Evolutionary conservation across 495 filamentous ascomycete genomes (phyloP).

Genomic region (Parathielavia appendiculata): DNA sequence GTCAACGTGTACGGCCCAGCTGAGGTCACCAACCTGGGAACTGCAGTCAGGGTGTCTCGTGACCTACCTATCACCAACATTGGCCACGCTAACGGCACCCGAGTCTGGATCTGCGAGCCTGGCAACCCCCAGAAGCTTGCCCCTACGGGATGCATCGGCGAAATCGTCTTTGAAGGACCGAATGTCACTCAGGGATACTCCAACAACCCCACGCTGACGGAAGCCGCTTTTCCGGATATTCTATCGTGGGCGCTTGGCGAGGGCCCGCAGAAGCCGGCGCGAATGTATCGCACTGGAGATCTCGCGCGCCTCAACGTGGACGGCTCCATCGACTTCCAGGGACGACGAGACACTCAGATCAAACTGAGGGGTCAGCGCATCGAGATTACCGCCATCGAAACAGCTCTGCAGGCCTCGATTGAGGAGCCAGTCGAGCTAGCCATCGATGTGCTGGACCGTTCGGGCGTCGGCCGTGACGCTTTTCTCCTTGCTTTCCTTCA

Average conservation of each 20-base stretch:
- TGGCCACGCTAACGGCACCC: conserved; percentile 5
- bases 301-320: conserved; percentile 49
- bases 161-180: conserved; percentile 10
- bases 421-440: conserved; percentile 2
- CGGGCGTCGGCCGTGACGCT: not conserved
- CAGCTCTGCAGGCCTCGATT: conserved; percentile 33
- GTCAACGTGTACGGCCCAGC: conserved; percentile 52
- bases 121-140: conserved; percentile 6
- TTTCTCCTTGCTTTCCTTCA: conserved; percentile 11
- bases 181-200: conserved; percentile 2
- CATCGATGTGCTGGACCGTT: not conserved
- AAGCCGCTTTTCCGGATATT: not conserved
- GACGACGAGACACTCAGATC: conserved; percentile 24
- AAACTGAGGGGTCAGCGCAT: conserved; percentile 33
- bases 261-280: not conserved
- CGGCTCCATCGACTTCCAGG: conserved; percentile 46
- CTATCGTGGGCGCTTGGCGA: not conserved
- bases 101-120: conserved; percentile 10
- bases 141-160: conserved; percentile 5
- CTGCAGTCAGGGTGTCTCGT: not conserved
- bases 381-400: conserved; percentile 46
- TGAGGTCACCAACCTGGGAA: conserved; percentile 35
- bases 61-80: conserved; percentile 8
- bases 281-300: conserved; percentile 56
- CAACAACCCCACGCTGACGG: conserved; percentile 5